phyloP scores from a whole-genome alignment of 345 rosid species.

The Syzygium grande region DNA sequence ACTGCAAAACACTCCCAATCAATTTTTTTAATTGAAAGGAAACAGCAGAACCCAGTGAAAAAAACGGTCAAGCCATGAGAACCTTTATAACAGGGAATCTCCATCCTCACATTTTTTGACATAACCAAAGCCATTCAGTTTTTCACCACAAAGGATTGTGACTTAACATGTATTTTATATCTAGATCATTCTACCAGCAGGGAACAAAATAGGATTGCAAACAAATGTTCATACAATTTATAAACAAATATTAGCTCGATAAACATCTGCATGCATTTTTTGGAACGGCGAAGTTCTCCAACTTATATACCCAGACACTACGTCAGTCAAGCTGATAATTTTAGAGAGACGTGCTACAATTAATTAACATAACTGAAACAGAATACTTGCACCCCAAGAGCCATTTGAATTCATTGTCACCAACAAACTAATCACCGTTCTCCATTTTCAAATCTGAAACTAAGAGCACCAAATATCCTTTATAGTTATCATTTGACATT shows the following conservation, averaged over 20 bases:
- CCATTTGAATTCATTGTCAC: not conserved
- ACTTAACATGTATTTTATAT: not conserved
- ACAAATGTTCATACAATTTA: not conserved
- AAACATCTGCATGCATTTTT: not conserved
- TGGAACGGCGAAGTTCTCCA: not conserved
- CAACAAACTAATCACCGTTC: not conserved
- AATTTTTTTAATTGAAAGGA: not conserved
- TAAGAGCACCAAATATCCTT: not conserved
- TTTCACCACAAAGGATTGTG: not conserved
- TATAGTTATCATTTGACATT: not conserved
- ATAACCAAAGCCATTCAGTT: not conserved
- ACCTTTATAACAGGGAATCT: not conserved
- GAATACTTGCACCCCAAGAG: not conserved
- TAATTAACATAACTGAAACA: not conserved
- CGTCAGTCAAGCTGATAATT: not conserved
- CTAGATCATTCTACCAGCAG: not conserved
- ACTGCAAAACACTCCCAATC: not conserved
- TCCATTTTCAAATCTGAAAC: not conserved
- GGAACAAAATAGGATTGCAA: not conserved
- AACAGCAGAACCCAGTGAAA: not conserved
- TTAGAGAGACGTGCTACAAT: not conserved
- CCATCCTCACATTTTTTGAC: not conserved
- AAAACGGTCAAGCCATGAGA: not conserved
- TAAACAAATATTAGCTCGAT: not conserved
- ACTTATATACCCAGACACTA: not conserved